Conservation (phyloP, 352 stramenopile species). For the Phytophthora tubulina region DNA sequence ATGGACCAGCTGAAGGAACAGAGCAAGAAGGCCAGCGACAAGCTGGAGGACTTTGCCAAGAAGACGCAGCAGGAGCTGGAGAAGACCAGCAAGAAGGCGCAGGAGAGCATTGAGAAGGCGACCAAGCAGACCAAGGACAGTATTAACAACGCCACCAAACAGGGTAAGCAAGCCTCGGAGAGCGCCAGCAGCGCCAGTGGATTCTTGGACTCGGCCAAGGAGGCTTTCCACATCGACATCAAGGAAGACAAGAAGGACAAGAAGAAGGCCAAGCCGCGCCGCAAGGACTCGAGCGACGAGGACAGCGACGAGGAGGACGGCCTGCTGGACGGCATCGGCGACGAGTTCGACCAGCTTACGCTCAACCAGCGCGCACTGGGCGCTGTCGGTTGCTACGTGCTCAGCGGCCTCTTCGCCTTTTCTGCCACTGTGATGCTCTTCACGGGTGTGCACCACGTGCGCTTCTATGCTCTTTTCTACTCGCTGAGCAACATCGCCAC, state of each 20-base stretch:
- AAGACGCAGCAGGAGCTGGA: slow-evolving; percentile 44
- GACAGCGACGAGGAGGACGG: slow-evolving; percentile 53
- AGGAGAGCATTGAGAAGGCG: slow-evolving; percentile 35
- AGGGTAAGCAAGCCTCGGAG: slow-evolving; percentile 35
- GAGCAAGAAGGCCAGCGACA: slow-evolving; percentile 50
- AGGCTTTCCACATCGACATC: slow-evolving; percentile 52
- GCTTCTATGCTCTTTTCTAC: slow-evolving; percentile 56
- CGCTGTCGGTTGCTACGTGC: slow-evolving; percentile 48
- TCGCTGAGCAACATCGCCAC: slow-evolving; percentile 55
- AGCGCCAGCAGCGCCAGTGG: slow-evolving; percentile 27
- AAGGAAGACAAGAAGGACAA: slow-evolving; percentile 42
- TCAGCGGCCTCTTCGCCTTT: slow-evolving; percentile 49
- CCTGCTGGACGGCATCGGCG: slow-evolving; percentile 48
- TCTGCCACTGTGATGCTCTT: slow-evolving; percentile 47
- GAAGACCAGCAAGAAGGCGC: slow-evolving; percentile 41
- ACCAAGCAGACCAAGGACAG: slow-evolving; percentile 42
- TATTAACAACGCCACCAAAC: slow-evolving; percentile 32
- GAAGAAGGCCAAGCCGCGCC: slow-evolving; percentile 39
- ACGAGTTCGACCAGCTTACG: slow-evolving; percentile 52
- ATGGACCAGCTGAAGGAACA: slow-evolving; percentile 60
- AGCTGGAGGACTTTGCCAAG: slow-evolving; percentile 40
- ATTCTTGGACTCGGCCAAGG: slow-evolving; percentile 38
- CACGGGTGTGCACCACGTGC: slow-evolving; percentile 52
- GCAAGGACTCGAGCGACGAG: slow-evolving; percentile 47
- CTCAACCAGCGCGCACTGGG: slow-evolving; percentile 51